Evolutionary conservation across 108 stramenopile genomes (phyloP).

Genomic region (Skeletonema marinoi): DNA sequence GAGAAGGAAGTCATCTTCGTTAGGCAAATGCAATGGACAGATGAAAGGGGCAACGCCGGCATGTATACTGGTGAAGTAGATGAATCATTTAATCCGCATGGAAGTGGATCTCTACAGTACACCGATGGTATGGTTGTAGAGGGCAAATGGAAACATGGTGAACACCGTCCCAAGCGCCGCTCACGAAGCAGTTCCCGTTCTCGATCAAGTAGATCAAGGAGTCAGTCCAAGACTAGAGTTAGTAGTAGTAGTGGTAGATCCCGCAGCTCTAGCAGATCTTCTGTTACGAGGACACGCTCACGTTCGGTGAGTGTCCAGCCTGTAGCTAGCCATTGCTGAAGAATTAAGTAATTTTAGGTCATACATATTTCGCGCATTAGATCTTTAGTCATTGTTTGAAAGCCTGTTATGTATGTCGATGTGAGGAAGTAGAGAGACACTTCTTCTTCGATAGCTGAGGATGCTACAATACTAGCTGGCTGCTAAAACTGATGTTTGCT

Average conservation of each 20-base stretch:
- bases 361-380: neutral
- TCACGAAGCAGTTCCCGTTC: neutral
- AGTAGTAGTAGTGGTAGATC: neutral
- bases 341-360: neutral
- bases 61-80: conserved; percentile 40
- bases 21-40: conserved; percentile 39
- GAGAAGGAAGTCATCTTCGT: conserved; percentile 16
- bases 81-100: conserved; percentile 33
- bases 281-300: neutral
- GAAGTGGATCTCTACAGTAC: conserved; percentile 33
- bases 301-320: neutral
- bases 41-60: conserved; percentile 30
- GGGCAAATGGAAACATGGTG: conserved; percentile 43
- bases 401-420: too few relatives aligned
- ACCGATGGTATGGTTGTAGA: conserved; percentile 22
- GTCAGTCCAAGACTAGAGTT: neutral
- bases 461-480: too few relatives aligned
- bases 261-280: neutral
- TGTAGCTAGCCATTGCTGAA: neutral
- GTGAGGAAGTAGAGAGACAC: too few relatives aligned
- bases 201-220: neutral
- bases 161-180: conserved; percentile 7
- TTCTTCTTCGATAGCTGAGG: too few relatives aligned
- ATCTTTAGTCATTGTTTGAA: neutral
- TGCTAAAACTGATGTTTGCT: too few relatives aligned